These are phyloP conservation scores for Capsicum chinense DNA, from an alignment of 257 asterid species.

Conservation along the genomic window DNA sequence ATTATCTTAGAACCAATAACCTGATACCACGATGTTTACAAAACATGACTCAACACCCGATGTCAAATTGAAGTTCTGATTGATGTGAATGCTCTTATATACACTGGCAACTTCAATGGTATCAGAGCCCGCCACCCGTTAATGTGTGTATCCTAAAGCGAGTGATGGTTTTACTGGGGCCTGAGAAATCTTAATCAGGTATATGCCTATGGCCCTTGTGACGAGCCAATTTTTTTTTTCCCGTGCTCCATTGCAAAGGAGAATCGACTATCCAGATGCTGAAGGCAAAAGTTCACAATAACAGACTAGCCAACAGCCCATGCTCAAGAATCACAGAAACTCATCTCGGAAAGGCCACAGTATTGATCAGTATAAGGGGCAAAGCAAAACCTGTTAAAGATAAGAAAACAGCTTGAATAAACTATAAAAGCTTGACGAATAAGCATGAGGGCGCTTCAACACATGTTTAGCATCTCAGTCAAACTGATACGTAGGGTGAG, in stretches of 20 bases:
- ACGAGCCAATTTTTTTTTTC: neutral
- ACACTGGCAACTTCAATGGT: neutral
- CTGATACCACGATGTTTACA: neutral
- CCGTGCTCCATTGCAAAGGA: neutral
- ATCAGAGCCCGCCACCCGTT: neutral
- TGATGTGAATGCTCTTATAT: neutral
- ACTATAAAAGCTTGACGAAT: neutral
- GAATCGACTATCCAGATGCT: neutral
- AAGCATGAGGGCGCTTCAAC: neutral
- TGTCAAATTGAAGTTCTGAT: neutral
- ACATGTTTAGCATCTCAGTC: neutral
- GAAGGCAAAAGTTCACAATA: neutral
- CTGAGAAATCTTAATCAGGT: neutral
- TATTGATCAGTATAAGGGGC: conserved; percentile 4
- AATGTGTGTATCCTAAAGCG: neutral
- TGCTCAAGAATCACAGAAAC: neutral
- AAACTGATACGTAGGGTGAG: neutral
- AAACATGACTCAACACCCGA: neutral
- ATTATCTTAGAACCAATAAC: neutral
- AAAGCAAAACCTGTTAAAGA: neutral
- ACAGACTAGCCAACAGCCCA: neutral
- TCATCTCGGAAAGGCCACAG: neutral
- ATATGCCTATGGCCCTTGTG: neutral
- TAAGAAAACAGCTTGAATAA: neutral
- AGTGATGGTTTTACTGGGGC: neutral